These are phyloP conservation scores for Zasmidium angulare DNA, from an alignment of 2,329 filamentous ascomycete genomes.

Conservation along the genomic window DNA sequence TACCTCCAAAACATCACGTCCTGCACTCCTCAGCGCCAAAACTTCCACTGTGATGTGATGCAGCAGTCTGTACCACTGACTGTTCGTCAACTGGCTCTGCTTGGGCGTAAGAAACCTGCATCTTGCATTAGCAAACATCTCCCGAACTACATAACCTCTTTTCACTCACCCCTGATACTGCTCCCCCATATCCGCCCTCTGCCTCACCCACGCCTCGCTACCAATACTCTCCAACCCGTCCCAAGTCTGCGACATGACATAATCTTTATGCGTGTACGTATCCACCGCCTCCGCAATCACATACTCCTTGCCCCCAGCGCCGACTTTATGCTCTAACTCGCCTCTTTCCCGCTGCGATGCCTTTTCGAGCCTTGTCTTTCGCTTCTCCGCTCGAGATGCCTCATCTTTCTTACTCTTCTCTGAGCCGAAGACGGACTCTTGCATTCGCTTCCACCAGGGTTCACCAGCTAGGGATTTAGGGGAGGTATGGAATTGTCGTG, in stretches of 20 bases:
- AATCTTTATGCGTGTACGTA: constrained; percentile 33
- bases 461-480: constrained; percentile 11
- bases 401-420: constrained; percentile 22
- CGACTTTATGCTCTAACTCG: constrained; percentile 12
- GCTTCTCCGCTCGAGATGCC: constrained; percentile 20
- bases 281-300: constrained; percentile 27
- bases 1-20: constrained; percentile 35
- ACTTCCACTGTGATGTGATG: constrained; percentile 59
- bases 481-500: constrained; percentile 28
- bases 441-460: constrained; percentile 28
- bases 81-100: constrained; percentile 36
- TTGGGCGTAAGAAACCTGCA: constrained; percentile 41
- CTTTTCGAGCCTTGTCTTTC: constrained; percentile 13
- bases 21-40: constrained; percentile 48
- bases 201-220: constrained; percentile 43
- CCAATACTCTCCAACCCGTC: constrained; percentile 57
- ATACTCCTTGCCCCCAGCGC: constrained; percentile 20
- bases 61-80: constrained; percentile 44
- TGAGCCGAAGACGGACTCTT: constrained; percentile 27
- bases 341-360: constrained; percentile 3
- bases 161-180: constrained; percentile 35
- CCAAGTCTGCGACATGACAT: constrained; percentile 51
- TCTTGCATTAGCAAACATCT: constrained; percentile 8
- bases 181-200: constrained; percentile 38
- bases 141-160: neutral